These are phyloP conservation scores for Panicum hallii DNA, from an alignment of 202 grass and related monocot genomes.

Conservation along the genomic window DNA sequence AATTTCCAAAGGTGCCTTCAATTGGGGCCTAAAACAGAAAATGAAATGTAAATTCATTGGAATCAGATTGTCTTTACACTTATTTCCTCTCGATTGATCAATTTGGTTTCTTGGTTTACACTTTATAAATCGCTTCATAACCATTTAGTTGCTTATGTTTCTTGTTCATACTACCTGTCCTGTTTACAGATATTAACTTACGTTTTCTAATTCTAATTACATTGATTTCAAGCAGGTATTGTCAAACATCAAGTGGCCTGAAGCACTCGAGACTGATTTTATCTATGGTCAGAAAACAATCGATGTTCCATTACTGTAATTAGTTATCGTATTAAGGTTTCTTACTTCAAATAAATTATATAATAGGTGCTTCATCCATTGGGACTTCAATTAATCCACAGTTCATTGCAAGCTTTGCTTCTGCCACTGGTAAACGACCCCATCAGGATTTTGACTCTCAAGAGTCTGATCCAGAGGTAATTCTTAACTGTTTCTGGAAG, in stretches of 20 bases:
- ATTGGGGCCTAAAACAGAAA: not conserved
- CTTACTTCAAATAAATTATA: slow-evolving; percentile 36
- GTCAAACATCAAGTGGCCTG: slow-evolving; percentile 82
- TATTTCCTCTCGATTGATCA: slow-evolving; percentile 21
- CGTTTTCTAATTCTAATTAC: slow-evolving; percentile 34
- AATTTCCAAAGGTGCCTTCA: not conserved
- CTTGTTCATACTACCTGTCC: slow-evolving; percentile 13
- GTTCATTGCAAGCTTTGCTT: slow-evolving; percentile 84
- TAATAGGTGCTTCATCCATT: slow-evolving; percentile 83
- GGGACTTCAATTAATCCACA: slow-evolving; percentile 82
- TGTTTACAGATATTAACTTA: slow-evolving; percentile 14
- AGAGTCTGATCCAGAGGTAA: slow-evolving; percentile 93
- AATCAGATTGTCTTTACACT: slow-evolving; percentile 2
- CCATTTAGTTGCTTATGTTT: slow-evolving; percentile 1
- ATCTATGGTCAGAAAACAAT: slow-evolving; percentile 70
- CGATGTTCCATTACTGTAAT: not conserved
- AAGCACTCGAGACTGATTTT: slow-evolving; percentile 89
- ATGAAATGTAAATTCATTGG: not conserved
- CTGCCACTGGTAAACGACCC: slow-evolving; percentile 68
- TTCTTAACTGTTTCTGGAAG: slow-evolving; percentile 1
- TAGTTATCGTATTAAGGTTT: slow-evolving; percentile 26
- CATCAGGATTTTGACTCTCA: slow-evolving; percentile 67
- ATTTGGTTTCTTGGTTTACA: slow-evolving; percentile 19
- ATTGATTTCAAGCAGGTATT: slow-evolving; percentile 64
- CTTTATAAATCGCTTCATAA: slow-evolving; percentile 18